Base-by-base conservation (phyloP, 805 yeast genomes). In the Sugiyamaella chiloensis region DNA sequence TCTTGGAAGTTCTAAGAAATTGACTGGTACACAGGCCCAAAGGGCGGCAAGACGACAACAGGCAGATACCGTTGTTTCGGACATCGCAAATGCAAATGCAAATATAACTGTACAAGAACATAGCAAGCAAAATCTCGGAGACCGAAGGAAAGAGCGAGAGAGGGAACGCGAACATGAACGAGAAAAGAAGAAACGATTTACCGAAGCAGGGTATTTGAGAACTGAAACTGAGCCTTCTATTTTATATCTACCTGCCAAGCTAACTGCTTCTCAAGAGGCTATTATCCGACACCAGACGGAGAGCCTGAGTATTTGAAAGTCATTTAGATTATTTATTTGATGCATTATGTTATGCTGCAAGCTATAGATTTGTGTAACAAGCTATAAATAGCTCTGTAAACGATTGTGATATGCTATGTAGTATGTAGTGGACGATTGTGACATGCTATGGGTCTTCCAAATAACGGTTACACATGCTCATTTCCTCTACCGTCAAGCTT, bases 401-500 rank as follows among this genome's bases (percentile, higher is more conserved):
- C 34, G 34, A 29, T n/a, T n/a, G n/a, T n/a, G n/a, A n/a, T n/a
- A n/a, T n/a, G n/a, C n/a, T n/a, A n/a, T n/a, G n/a, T n/a, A n/a
- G n/a, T 17, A n/a, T n/a, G n/a, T n/a, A n/a, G n/a, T n/a, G n/a
- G n/a, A 40, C n/a, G 21, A 29, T n/a, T 24, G 16, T 16, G 21
- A 17, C 41, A 6, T 21, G 11, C 27, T 23, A 40, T 8, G 42
- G 42, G 21, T 35, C 41, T 29, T 26, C 36, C n/a, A 53, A 16
- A 46, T 50, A 31, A 17, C 27, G 46, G 17, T 56, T 43, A 44
- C 62, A 58, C 35, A 40, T 37, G 23, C 59, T 60, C 62, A 59
- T 59, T 46, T 58, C 61, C 31, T 56, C 60, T 14, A 44, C 40
- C n/a, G 61, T 56, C 37, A 58, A 37, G n/a, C 60, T 54, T 19